phyloP scores from a whole-genome alignment of 1,284 basidiomycete genomes.

The Tylopilus sp. region DNA sequence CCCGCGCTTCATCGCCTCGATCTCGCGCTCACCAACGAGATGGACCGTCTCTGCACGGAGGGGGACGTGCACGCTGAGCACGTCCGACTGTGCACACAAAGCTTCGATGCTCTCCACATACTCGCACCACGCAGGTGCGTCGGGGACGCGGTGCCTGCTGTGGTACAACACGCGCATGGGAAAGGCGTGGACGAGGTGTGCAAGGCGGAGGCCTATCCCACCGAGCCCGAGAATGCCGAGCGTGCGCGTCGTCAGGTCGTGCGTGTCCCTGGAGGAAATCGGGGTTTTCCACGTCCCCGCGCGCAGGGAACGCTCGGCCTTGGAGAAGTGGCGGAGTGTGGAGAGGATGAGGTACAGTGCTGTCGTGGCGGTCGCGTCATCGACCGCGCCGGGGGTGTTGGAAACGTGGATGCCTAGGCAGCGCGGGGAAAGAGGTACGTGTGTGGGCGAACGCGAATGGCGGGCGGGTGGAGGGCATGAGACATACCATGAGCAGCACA shows the following conservation, averaged over 20 bases:
- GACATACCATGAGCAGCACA: conserved; percentile 55
- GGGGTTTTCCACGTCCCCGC: conserved; percentile 54
- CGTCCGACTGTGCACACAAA: conserved; percentile 74
- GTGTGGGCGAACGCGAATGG: conserved; percentile 33
- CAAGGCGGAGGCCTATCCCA: conserved; percentile 77
- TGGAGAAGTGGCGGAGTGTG: conserved; percentile 74
- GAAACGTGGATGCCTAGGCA: conserved; percentile 75
- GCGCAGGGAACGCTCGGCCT: conserved; percentile 67
- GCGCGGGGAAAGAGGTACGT: too few relatives aligned
- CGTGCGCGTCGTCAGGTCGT: conserved; percentile 77
- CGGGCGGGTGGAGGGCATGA: too few relatives aligned
- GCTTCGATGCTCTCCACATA: conserved; percentile 73
- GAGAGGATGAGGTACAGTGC: conserved; percentile 84
- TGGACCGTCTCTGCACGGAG: conserved; percentile 71
- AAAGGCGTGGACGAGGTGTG: conserved; percentile 67
- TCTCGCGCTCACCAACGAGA: conserved; percentile 75
- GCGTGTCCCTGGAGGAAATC: conserved; percentile 45
- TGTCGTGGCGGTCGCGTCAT: conserved; percentile 89
- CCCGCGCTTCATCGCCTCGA: conserved; percentile 76
- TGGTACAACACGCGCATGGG: conserved; percentile 89
- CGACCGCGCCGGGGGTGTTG: conserved; percentile 88
- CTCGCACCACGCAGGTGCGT: conserved; percentile 70
- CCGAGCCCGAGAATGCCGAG: conserved; percentile 88
- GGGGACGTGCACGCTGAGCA: conserved; percentile 75
- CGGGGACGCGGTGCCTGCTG: conserved; percentile 53